These are phyloP conservation scores for Clavariopsis aquatica DNA, from an alignment of 495 filamentous ascomycete genomes.

Conservation along the genomic window DNA sequence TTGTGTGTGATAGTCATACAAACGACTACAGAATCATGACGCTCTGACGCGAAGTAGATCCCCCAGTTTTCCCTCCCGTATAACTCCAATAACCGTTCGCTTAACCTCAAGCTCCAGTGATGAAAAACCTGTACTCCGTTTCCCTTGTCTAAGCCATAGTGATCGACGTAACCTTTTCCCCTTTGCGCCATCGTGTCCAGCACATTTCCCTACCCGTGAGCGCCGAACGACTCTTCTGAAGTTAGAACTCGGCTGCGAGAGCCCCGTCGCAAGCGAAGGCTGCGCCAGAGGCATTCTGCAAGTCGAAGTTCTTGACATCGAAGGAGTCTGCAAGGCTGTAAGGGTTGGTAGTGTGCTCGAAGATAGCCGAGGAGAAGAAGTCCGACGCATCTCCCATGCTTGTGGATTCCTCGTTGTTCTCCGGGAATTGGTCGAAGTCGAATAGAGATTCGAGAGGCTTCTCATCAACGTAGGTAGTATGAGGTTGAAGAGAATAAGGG, in stretches of 20 bases:
- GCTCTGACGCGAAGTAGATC: too few relatives aligned
- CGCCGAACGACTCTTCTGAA: slow-evolving; percentile 12
- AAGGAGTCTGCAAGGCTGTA: slow-evolving; percentile 46
- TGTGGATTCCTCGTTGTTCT: slow-evolving; percentile 11
- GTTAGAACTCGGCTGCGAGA: slow-evolving; percentile 62
- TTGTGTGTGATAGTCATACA: neutral
- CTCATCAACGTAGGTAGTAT: slow-evolving; percentile 22
- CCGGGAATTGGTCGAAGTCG: slow-evolving; percentile 34
- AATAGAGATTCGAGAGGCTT: slow-evolving; percentile 33
- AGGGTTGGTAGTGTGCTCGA: slow-evolving; percentile 38
- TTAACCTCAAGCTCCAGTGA: slow-evolving; percentile 1
- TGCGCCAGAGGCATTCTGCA: slow-evolving; percentile 91
- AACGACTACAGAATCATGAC: too few relatives aligned
- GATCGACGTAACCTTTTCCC: slow-evolving; percentile 5
- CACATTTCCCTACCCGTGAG: neutral
- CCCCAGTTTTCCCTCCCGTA: neutral
- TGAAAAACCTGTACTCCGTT: slow-evolving; percentile 18
- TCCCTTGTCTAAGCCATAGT: slow-evolving; percentile 9
- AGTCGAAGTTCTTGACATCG: slow-evolving; percentile 62
- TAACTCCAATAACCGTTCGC: slow-evolving; percentile 1
- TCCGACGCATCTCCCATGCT: slow-evolving; percentile 22
- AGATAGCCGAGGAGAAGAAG: slow-evolving; percentile 29
- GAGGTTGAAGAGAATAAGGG: slow-evolving; percentile 33
- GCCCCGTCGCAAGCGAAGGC: slow-evolving; percentile 89
- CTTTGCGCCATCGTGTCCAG: neutral